Evolutionary conservation across 495 filamentous ascomycete genomes (phyloP), one percentile per base, ranked within the genome.

Genomic region (Poronia punctata): DNA sequence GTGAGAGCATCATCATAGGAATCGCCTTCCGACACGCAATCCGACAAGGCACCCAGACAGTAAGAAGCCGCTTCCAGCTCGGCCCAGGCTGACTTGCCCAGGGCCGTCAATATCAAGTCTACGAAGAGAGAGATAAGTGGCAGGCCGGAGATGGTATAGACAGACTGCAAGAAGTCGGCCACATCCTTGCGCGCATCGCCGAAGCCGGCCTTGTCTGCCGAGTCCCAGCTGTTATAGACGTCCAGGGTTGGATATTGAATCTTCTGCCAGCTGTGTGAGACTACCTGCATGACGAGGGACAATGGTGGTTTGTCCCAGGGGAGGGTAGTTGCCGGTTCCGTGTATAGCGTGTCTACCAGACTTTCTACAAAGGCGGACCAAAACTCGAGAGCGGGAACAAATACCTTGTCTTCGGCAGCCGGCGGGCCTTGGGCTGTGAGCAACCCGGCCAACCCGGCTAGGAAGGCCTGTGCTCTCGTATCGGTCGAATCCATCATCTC

Each of bases 21-120:
- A 20, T 66, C 54, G 28, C 83, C 80, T 18, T 86, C 82, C 32
- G 80, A 70, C 21, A 86, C 67, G 19, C 77, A 81, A 52, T 94
- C 90, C 7, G 84, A 76, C 19, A 95, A 66, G 38, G 79, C 71
- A 35, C 80, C 78, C 14, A 98, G 66, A 52, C 83, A 89, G 59
- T 85, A 95, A 23, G 86, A 66, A 1, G 82, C 75, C 4, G 84
- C 84, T 57, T 96, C 92, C 18, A 95, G 74, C 31, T 83, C 78
- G 16, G 74, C 64, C 88, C 88, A 98, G 17, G 78, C 61, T 36
- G 67, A 67, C 18, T 58, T 64, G 31, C 66, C 46, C 2, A 92
- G 66, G 16, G 80, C 76, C 24, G 70, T 64, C 3, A 75, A 61
- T 31, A 84, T 74, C 27, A 81, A 66, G 28, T 76, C 65, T 27